Evolutionary conservation across 345 rosid genomes (phyloP).

Genomic region (Lagerstroemia speciosa): DNA sequence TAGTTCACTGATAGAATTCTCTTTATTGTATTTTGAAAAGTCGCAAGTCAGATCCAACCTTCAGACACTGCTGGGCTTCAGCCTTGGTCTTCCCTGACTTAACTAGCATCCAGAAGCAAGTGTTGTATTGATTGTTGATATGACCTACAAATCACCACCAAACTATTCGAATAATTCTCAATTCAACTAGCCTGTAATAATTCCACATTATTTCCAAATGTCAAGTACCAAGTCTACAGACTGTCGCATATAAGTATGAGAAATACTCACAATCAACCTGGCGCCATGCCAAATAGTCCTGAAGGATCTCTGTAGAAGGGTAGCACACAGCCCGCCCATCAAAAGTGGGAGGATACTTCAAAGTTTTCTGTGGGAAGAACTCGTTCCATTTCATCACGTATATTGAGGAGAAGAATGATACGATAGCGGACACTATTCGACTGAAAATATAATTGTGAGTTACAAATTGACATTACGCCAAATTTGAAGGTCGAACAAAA

Average conservation of each 20-base stretch:
- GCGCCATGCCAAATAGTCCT: slow-evolving; percentile 86
- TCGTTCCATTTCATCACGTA: slow-evolving; percentile 65
- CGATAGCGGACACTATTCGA: slow-evolving; percentile 45
- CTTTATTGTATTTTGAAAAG: neutral
- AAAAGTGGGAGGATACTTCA: slow-evolving; percentile 67
- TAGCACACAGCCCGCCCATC: slow-evolving; percentile 91
- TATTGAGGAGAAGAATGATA: slow-evolving; percentile 65
- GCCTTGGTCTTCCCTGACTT: slow-evolving; percentile 71
- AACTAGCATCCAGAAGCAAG: slow-evolving; percentile 94
- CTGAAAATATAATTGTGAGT: slow-evolving; percentile 25
- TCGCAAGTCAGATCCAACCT: slow-evolving; percentile 27
- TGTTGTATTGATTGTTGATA: slow-evolving; percentile 88
- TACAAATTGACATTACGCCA: neutral
- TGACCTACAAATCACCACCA: slow-evolving; percentile 47
- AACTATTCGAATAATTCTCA: neutral
- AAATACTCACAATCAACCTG: slow-evolving; percentile 89
- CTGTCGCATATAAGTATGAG: neutral
- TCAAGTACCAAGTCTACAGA: neutral
- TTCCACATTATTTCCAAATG: neutral
- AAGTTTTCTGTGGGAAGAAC: slow-evolving; percentile 60
- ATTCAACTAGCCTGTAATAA: neutral
- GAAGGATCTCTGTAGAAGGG: slow-evolving; percentile 66
- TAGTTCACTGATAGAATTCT: neutral
- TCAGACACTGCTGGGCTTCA: slow-evolving; percentile 60
- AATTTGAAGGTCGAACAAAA: neutral